Evolutionary conservation across 495 filamentous ascomycete species (phyloP).

Genomic region (Xylaria intraflava): DNA sequence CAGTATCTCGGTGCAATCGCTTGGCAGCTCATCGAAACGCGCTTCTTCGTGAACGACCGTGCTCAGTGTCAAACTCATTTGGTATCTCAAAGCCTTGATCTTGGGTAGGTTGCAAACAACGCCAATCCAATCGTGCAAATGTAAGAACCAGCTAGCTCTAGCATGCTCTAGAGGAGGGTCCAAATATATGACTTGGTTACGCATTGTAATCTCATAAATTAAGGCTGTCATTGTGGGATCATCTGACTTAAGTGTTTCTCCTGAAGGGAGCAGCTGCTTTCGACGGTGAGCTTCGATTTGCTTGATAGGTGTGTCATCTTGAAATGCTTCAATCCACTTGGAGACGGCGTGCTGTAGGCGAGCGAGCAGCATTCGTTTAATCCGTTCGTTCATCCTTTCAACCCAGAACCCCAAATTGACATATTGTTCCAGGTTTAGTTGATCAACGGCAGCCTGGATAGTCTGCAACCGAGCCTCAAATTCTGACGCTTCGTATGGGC

Average conservation of each 20-base stretch:
- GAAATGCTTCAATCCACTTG: slow-evolving; percentile 79
- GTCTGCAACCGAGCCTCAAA: slow-evolving; percentile 75
- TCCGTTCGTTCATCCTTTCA: slow-evolving; percentile 69
- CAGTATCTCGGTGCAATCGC: slow-evolving; percentile 68
- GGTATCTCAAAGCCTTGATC: slow-evolving; percentile 90
- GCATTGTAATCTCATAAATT: slow-evolving; percentile 88
- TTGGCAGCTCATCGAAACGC: slow-evolving; percentile 81
- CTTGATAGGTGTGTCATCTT: slow-evolving; percentile 51
- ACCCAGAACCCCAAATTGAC: slow-evolving; percentile 89
- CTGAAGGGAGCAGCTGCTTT: slow-evolving; percentile 34
- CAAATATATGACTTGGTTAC: slow-evolving; percentile 91
- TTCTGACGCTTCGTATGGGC: slow-evolving; percentile 65
- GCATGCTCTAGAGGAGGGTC: slow-evolving; percentile 90
- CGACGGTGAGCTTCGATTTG: slow-evolving; percentile 31
- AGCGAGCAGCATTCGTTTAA: slow-evolving; percentile 67
- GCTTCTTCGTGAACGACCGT: slow-evolving; percentile 57
- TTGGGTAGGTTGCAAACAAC: slow-evolving; percentile 86
- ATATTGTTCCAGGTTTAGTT: slow-evolving; percentile 91
- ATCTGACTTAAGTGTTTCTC: slow-evolving; percentile 33
- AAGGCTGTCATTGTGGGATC: slow-evolving; percentile 59
- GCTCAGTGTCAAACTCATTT: slow-evolving; percentile 65
- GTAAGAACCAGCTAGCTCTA: slow-evolving; percentile 85
- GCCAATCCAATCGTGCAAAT: slow-evolving; percentile 88
- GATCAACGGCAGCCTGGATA: slow-evolving; percentile 86
- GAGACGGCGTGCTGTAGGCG: slow-evolving; percentile 74